phyloP scores from a whole-genome alignment of 345 rosid species.

The Hypericum androsaemum region DNA sequence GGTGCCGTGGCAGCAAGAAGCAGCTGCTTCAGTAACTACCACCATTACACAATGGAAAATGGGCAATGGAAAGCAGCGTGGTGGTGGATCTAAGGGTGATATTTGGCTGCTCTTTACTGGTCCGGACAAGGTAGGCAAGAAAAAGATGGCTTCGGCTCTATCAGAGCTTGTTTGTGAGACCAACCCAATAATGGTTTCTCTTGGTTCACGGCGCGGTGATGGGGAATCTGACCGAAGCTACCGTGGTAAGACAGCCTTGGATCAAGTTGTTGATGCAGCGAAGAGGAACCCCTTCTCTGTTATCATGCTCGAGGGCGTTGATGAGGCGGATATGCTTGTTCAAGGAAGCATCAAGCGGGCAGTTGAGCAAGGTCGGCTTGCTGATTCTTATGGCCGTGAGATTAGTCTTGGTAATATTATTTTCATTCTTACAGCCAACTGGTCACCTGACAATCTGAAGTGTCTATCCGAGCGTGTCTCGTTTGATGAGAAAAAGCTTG shows the following conservation, averaged over 20 bases:
- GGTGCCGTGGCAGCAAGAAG: constrained; percentile 94
- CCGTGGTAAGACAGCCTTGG: constrained; percentile 82
- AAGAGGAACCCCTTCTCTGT: constrained; percentile 76
- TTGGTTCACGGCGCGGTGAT: constrained; percentile 44
- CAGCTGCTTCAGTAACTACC: constrained; percentile 76
- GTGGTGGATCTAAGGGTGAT: constrained; percentile 52
- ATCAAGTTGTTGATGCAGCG: constrained; percentile 70
- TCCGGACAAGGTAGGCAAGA: constrained; percentile 81
- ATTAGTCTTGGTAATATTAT: constrained; percentile 83
- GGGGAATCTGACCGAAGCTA: constrained; percentile 31
- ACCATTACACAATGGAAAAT: constrained; percentile 58
- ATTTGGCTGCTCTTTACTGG: constrained; percentile 80
- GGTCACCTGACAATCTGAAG: constrained; percentile 38
- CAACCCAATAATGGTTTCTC: constrained; percentile 44
- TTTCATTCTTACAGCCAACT: constrained; percentile 61
- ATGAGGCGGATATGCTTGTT: constrained; percentile 63
- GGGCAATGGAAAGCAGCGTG: constrained; percentile 56
- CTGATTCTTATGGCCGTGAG: constrained; percentile 89
- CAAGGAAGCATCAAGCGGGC: constrained; percentile 73
- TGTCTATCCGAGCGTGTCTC: constrained; percentile 21
- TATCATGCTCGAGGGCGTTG: constrained; percentile 74
- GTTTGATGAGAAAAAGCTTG: constrained; percentile 57
- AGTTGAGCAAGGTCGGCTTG: constrained; percentile 79
- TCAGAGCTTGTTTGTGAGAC: constrained; percentile 49
- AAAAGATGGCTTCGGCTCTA: constrained; percentile 71